Evolutionary conservation across 108 stramenopile species (phyloP).

Genomic region (Skeletonema tropicum): DNA sequence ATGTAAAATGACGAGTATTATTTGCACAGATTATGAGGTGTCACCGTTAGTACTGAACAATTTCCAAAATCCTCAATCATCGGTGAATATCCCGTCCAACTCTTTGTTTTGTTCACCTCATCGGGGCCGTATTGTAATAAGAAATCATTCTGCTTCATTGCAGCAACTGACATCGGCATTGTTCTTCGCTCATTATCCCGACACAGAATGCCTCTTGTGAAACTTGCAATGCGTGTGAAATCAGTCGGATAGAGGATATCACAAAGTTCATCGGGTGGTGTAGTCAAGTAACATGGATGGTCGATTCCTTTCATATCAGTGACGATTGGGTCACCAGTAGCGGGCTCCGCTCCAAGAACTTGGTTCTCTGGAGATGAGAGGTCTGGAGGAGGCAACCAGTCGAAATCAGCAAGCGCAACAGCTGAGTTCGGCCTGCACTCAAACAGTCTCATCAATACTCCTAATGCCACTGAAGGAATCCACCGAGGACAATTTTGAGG

Average conservation of each 20-base stretch:
- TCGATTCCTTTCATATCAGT: slow-evolving; percentile 78
- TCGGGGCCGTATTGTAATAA: slow-evolving; percentile 57
- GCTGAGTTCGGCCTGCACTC: slow-evolving; percentile 63
- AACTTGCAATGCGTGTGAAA: slow-evolving; percentile 57
- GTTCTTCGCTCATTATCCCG: slow-evolving; percentile 6
- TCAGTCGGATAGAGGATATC: slow-evolving; percentile 88
- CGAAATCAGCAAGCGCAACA: slow-evolving; percentile 81
- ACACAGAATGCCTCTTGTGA: slow-evolving; percentile 1
- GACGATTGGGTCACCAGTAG: slow-evolving; percentile 72
- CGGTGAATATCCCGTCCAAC: slow-evolving; percentile 87
- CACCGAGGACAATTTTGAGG: slow-evolving; percentile 55
- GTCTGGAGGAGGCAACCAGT: slow-evolving; percentile 62
- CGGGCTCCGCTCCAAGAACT: slow-evolving; percentile 22
- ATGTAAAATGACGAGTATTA: background rate
- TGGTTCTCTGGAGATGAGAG: background rate
- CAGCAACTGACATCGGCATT: slow-evolving; percentile 15
- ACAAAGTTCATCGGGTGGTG: slow-evolving; percentile 52
- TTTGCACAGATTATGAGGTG: slow-evolving; percentile 18
- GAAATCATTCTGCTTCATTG: slow-evolving; percentile 78
- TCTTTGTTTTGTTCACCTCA: slow-evolving; percentile 69
- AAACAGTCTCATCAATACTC: slow-evolving; percentile 56
- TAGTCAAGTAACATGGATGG: slow-evolving; percentile 68
- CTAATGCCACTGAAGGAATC: slow-evolving; percentile 80
- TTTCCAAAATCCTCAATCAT: slow-evolving; percentile 82
- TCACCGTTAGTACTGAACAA: slow-evolving; percentile 72